Base-by-base conservation (phyloP, 495 filamentous ascomycete genomes). In the Tuber microsphaerosporum region DNA sequence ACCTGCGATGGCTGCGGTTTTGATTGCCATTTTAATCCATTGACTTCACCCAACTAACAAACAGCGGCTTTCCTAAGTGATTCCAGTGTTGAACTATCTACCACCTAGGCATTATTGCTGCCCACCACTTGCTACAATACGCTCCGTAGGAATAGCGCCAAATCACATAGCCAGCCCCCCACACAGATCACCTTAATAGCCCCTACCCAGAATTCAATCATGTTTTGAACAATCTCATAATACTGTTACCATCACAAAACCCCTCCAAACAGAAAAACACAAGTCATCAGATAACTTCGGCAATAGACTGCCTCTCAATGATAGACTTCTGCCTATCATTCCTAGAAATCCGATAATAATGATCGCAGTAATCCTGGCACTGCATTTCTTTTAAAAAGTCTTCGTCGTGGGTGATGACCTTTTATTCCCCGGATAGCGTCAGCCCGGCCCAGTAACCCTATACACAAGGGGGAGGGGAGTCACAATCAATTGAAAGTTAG, bases 341-440 rank as follows among this genome's bases (percentile, higher is more conserved):
- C 56, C 94, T 87, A 74, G 87, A 90, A 26, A 99, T 91, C 1
- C 93, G 89, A 77, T 90, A 98, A 78, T 97, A 99, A 80, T 90
- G 89, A 83, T 98, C 96, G 76, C 90, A 92, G 83, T 97, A 97
- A 80, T 98, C 95, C n/a, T 89, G 89, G 83, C 93, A 94, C 81
- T 93, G 90, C 96, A 99, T 99, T 75, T 92, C 89, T 71, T 89
- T 88, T 79, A 99, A 83, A 84, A 99, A 99, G 77, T 97, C 94
- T 85, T 98, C 95, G 84, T 99, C 95, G 87, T 99, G 95, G 46
- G 95, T 99, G 83, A 99, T 99, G 74, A 98, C 92, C 77, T 80
- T 48, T 34, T 14, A 70, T 12, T 17, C 26, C 34, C 44, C 42
- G 41, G 70, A 20, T 70, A 51, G 12, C 75, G 51, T 34, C 22